Base-by-base conservation (phyloP, 2,329 filamentous ascomycete species). In the Monosporascus sp. region DNA sequence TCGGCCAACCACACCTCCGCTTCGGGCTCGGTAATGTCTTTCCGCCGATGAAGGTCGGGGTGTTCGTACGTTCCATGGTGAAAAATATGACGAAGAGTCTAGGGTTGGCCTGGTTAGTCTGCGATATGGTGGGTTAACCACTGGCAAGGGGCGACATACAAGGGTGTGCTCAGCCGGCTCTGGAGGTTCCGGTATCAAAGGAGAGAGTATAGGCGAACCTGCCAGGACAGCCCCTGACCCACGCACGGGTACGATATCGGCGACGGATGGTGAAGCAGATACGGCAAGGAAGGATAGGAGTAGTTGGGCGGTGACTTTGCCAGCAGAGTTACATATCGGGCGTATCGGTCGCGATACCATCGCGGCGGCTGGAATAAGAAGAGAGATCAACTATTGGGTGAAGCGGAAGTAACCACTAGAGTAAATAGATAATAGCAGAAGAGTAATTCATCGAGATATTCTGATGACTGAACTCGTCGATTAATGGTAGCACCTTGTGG, bases 21-120 rank as follows among this genome's bases (percentile, higher is more conserved):
- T 45, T 84, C 75, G 9, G 79, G 72, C 20, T 81, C 73, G 43
- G 68, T 57, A 34, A 97, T 76, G 69, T 97, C 91, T 56, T 87
- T 78, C 62, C 84, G 86, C 54, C 87, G 81, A 70, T 97, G 90
- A 17, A 97, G 81, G 5, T 79, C 72, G 3, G 92, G 92, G 61
- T 96, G 83, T 61, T 81, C 76, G 69, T 93, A 82, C 41, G 90
- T 88, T 54, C 93, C 93, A 73, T 96, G 92, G 69, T 97, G 92
- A 73, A 90, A 94, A 65, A 97, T 86, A 72, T 99, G 93, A 64
- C 91, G 86, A 53, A 99, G 82, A 80, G 69, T 63, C 60, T 61
- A 46, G 16, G 17, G 49, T 40, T 17, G n/a, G n/a, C 16, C 45
- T 49, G 2, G 52, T 59, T 54, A 60, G 57, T 20, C 14, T 20